A percentile compares a stretch with the other conserved stretches of the same genome.
Conservation (phyloP, 2,329 filamentous ascomycete species). For the Capronia coronata region DNA sequence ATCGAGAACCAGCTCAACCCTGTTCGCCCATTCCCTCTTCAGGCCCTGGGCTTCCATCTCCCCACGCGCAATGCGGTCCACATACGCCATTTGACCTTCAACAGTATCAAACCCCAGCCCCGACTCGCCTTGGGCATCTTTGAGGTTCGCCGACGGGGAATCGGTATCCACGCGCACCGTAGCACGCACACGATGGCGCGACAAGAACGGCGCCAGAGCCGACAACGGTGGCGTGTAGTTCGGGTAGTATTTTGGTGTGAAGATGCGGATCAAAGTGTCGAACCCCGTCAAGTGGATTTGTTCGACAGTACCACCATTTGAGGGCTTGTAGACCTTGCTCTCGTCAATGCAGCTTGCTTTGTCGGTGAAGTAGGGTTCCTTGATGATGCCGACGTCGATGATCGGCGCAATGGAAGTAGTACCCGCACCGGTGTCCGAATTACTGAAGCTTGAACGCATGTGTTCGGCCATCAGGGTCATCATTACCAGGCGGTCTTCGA, state of each 20-base stretch:
- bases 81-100: slow-evolving; percentile 37
- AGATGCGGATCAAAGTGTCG: slow-evolving; percentile 45
- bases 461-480: slow-evolving; percentile 44
- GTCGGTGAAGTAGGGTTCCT: slow-evolving; percentile 44
- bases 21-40: slow-evolving; percentile 39
- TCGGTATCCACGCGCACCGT: slow-evolving; percentile 33
- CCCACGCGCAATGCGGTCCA: slow-evolving; percentile 33
- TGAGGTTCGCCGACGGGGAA: slow-evolving; percentile 19
- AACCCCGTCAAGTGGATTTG: slow-evolving; percentile 46
- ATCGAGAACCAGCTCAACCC: slow-evolving; percentile 38
- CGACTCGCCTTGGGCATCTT: slow-evolving; percentile 35
- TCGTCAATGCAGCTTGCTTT: slow-evolving; percentile 42
- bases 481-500: slow-evolving; percentile 46
- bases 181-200: slow-evolving; percentile 40
- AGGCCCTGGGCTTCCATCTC: slow-evolving; percentile 34
- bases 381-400: slow-evolving; percentile 45
- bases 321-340: slow-evolving; percentile 33
- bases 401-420: slow-evolving; percentile 26
- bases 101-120: slow-evolving; percentile 10
- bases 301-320: slow-evolving; percentile 25
- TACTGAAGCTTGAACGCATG: slow-evolving; percentile 29
- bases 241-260: slow-evolving; percentile 46
- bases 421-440: no score
- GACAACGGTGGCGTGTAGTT: slow-evolving; percentile 37
- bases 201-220: slow-evolving; percentile 39